Evolutionary conservation across 2,329 filamentous ascomycete species (phyloP).

Genomic region (Botrytis fragariae): DNA sequence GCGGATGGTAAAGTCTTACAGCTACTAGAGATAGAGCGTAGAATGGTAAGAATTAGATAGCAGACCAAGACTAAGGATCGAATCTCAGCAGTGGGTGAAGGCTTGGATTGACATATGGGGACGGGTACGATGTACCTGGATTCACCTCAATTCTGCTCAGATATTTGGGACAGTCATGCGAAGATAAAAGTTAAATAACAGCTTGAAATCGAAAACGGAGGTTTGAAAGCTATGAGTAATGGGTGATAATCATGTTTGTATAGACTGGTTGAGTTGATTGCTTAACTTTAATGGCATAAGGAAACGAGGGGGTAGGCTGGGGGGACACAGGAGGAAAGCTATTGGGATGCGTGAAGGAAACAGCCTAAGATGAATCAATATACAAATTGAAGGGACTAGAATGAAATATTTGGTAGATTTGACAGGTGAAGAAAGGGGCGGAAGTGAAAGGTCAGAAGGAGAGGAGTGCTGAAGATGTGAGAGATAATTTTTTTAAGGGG

Average conservation of each 20-base stretch:
- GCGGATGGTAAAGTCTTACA: neutral
- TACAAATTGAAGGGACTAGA: rapidly evolving
- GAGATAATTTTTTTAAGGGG: neutral
- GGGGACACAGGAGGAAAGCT: neutral
- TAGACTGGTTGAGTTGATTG: neutral
- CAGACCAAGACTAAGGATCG: neutral
- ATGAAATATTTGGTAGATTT: rapidly evolving
- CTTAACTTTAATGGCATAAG: neutral
- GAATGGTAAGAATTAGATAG: neutral
- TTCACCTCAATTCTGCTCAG: neutral
- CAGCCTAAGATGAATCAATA: no score
- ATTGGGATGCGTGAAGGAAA: neutral
- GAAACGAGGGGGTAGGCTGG: neutral
- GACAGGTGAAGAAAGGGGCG: neutral
- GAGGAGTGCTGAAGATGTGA: neutral
- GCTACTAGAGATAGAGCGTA: neutral
- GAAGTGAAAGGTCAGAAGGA: neutral
- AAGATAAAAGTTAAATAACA: no score
- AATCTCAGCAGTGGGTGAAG: neutral
- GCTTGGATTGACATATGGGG: no score
- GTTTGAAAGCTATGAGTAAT: neutral
- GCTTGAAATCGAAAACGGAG: neutral
- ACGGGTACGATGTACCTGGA: neutral
- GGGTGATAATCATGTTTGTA: neutral
- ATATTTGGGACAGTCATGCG: neutral